phyloP scores from a whole-genome alignment of 2,329 filamentous ascomycete species.

The Phialocephala sp. region DNA sequence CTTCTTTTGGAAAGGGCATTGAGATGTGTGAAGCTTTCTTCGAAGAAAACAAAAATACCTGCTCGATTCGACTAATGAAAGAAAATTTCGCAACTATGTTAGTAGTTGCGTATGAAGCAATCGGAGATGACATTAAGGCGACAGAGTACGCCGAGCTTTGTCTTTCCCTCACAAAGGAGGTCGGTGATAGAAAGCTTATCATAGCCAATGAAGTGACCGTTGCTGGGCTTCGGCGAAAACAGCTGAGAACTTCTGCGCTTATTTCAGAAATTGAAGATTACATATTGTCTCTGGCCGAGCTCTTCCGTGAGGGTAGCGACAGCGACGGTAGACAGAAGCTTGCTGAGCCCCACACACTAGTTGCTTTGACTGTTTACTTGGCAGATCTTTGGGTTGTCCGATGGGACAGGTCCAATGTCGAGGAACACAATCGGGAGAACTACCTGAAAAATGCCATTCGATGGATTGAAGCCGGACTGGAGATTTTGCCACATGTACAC shows the following conservation, averaged over 20 bases:
- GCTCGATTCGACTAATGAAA: background rate
- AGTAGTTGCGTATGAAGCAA: constrained; percentile 4
- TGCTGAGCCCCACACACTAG: background rate
- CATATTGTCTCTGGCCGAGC: background rate
- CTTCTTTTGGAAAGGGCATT: constrained; percentile 4
- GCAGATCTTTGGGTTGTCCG: constrained; percentile 3
- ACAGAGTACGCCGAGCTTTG: constrained; percentile 1
- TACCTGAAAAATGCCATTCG: constrained; percentile 4
- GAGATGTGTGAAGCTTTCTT: constrained; percentile 8
- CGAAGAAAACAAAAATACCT: background rate
- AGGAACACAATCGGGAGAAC: background rate
- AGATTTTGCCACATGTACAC: background rate
- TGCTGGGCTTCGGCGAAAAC: background rate
- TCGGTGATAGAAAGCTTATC: constrained; percentile 5
- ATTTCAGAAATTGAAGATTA: background rate
- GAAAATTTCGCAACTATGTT: constrained; percentile 7
- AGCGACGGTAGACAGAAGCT: background rate
- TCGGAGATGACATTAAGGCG: constrained; percentile 1
- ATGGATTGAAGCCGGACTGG: constrained; percentile 1
- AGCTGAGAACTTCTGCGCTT: background rate
- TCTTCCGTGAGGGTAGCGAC: constrained; percentile 3
- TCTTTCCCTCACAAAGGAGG: constrained; percentile 8
- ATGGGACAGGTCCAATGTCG: background rate
- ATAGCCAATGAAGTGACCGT: constrained; percentile 3
- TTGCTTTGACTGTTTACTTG: constrained; percentile 3